Base-by-base conservation (phyloP, 257 asterid species). In the Avicennia marina region DNA sequence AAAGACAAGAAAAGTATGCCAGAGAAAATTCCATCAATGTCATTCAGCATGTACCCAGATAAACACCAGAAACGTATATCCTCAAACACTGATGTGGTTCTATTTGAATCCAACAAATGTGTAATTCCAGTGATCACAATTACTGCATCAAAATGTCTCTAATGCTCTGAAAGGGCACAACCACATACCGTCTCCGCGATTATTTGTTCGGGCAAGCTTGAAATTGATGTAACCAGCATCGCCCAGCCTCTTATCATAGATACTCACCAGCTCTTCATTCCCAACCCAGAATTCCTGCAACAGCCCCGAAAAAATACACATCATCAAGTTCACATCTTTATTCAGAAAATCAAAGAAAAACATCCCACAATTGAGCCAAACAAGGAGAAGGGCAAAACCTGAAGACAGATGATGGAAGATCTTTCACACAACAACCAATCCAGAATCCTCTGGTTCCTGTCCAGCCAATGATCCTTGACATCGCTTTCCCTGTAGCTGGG, bases 231-330 rank as follows among this genome's bases (percentile, higher is more conserved):
- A 93, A 38, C 98, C 97, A 43, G 98, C 98, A 77, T 89, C 97
- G 29, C 84, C 94, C 42, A 89, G 98, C 79, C 97, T 89, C 78
- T 80, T 83, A 63, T 89, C 87, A 53, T 93, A 93, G 25, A 93
- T 77, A 67, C 63, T 77, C 53, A 93, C 97, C 58, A 93, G 76
- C 65, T 93, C 98, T 66, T 86, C 95, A 75, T 93, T 93, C 31
- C 95, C 97, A 81, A 93, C 95, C 98, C 98, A 93, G 63, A 93
- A 82, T 74, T 93, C 98, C 97, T 91, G 64, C 58, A 63, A 22
- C 18, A 45, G 7, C 50, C 32, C 52, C n/a, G n/a, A n/a, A n/a
- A 69, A 21, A 34, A 43, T 22, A 49, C 10, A 20, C 11, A 55
- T 13, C 60, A 53, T 55, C n/a, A n/a, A n/a, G n/a, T n/a, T n/a